A percentile compares a stretch with the other conserved stretches of the same genome.
These are phyloP conservation scores for Phaeolepiota aurea DNA, from an alignment of 768 basidiomycete genomes.

Conservation along the genomic window DNA sequence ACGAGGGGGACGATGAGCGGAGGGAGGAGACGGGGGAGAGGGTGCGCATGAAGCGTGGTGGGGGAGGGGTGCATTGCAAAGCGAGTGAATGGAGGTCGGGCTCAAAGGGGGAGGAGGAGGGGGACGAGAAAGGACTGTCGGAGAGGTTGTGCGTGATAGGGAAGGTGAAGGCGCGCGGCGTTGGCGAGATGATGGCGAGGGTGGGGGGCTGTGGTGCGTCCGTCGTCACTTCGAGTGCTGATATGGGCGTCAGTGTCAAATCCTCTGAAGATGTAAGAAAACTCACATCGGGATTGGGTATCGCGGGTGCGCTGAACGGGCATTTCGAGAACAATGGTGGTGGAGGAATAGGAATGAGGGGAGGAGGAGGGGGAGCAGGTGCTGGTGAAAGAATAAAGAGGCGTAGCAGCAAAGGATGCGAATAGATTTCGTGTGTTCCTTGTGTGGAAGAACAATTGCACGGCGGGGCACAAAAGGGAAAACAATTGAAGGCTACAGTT, in stretches of 20 bases:
- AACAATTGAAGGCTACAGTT: background rate
- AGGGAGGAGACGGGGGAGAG: conserved; percentile 35
- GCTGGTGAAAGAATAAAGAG: background rate
- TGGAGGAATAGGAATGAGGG: background rate
- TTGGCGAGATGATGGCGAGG: conserved; percentile 57
- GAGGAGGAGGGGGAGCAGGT: background rate
- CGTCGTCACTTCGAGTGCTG: conserved; percentile 2
- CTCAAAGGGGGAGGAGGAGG: conserved; percentile 66
- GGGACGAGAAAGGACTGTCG: conserved; percentile 65
- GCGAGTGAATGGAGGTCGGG: conserved; percentile 54
- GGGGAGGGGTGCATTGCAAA: conserved; percentile 16
- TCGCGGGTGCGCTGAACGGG: conserved; percentile 1
- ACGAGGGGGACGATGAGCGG: conserved; percentile 27
- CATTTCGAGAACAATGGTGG: background rate
- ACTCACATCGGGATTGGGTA: background rate
- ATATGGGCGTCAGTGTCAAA: background rate
- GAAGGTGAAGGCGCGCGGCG: conserved; percentile 66
- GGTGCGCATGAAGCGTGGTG: conserved; percentile 22
- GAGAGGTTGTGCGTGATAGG: conserved; percentile 51
- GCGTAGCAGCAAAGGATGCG: background rate
- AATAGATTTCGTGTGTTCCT: background rate
- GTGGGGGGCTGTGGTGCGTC: conserved; percentile 35
- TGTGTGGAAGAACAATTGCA: background rate
- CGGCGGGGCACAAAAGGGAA: conserved; percentile 1
- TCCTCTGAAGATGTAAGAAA: background rate